phyloP scores from a whole-genome alignment of 2,329 filamentous ascomycete genomes.

The Helminthosporium solani region DNA sequence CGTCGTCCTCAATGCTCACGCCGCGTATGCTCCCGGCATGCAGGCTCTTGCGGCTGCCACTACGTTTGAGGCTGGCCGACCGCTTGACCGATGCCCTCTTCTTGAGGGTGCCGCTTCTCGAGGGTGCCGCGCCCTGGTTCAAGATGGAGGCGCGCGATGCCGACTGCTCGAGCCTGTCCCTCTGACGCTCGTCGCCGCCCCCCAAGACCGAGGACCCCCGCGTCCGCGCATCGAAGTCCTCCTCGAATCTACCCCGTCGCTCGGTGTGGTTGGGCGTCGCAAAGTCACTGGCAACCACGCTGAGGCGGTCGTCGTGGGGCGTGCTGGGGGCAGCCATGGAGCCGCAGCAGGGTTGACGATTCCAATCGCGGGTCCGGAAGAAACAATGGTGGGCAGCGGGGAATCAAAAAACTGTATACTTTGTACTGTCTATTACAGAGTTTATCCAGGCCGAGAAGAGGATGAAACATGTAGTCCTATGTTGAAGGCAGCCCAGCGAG shows the following conservation, averaged over 20 bases:
- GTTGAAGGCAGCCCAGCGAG: too few relatives aligned
- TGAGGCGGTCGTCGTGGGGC: slow-evolving; percentile 33
- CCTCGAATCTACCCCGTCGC: slow-evolving; percentile 59
- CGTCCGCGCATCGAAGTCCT: slow-evolving; percentile 70
- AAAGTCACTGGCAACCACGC: slow-evolving; percentile 41
- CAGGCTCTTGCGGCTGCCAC: slow-evolving; percentile 76
- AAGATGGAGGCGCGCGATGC: slow-evolving; percentile 56
- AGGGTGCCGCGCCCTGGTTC: slow-evolving; percentile 51
- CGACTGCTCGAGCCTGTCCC: slow-evolving; percentile 56
- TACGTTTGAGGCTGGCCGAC: slow-evolving; percentile 73
- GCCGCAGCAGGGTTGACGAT: too few relatives aligned
- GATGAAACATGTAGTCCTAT: too few relatives aligned
- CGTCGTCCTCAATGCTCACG: slow-evolving; percentile 68
- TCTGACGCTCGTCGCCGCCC: too few relatives aligned
- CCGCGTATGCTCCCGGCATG: slow-evolving; percentile 85
- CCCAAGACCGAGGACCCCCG: slow-evolving; percentile 66
- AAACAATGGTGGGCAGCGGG: too few relatives aligned
- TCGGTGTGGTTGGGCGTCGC: slow-evolving; percentile 26
- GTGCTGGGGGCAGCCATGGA: too few relatives aligned
- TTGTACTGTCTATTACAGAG: too few relatives aligned
- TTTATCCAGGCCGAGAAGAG: too few relatives aligned
- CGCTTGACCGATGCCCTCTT: slow-evolving; percentile 81
- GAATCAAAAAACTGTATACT: too few relatives aligned
- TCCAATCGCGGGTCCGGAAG: too few relatives aligned
- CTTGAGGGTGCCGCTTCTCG: slow-evolving; percentile 74